Percentiles rank a stretch among this genome's conserved stretches.
phyloP scores from a whole-genome alignment of 1,284 basidiomycete genomes.

The Blastosporella zonata region DNA sequence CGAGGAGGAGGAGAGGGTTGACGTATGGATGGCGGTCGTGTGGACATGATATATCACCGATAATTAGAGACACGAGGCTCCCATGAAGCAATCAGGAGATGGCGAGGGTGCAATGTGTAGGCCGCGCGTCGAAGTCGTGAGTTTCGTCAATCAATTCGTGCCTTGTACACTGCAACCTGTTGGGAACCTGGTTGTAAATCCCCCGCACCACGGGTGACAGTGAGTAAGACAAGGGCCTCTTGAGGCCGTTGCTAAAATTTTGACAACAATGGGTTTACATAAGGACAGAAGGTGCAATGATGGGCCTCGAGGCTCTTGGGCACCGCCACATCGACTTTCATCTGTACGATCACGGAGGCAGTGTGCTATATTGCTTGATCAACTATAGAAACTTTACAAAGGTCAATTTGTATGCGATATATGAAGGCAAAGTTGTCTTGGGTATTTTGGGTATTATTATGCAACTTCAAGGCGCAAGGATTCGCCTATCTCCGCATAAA shows the following conservation, averaged over 20 bases:
- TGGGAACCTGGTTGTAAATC: neutral
- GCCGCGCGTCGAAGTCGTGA: slow-evolving; percentile 15
- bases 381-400: too few species aligned
- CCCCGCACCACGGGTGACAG: neutral
- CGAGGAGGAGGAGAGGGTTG: slow-evolving; percentile 27
- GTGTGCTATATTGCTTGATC: too few species aligned
- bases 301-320: slow-evolving; percentile 27
- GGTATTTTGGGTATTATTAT: slow-evolving; percentile 1
- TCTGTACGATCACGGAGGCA: slow-evolving; percentile 11
- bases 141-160: slow-evolving; percentile 7
- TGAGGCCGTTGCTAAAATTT: slow-evolving; percentile 11
- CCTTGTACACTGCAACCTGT: neutral
- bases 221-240: neutral
- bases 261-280: slow-evolving; percentile 19
- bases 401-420: neutral
- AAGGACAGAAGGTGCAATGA: slow-evolving; percentile 8
- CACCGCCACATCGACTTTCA: slow-evolving; percentile 28
- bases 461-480: slow-evolving; percentile 41
- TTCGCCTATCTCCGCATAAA: slow-evolving; percentile 60
- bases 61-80: slow-evolving; percentile 44
- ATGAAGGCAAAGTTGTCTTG: neutral
- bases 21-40: slow-evolving; percentile 26
- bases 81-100: slow-evolving; percentile 31
- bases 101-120: slow-evolving; percentile 13
- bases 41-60: slow-evolving; percentile 39